These are phyloP conservation scores for Suillus tomentosus DNA, from an alignment of 768 basidiomycete species.

Conservation along the genomic window DNA sequence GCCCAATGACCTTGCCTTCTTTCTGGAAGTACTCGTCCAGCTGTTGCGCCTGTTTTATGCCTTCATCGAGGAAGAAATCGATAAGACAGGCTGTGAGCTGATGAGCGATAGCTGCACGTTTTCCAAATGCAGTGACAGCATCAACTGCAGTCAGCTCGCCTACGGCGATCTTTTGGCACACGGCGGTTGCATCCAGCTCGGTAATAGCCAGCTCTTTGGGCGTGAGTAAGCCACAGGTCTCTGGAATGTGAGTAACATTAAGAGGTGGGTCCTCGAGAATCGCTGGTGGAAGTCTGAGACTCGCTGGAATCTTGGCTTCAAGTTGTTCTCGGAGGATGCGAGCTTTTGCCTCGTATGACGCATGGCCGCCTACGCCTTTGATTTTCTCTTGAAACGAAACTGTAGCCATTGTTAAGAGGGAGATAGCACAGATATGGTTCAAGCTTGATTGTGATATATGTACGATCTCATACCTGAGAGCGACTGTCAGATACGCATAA, in stretches of 20 bases:
- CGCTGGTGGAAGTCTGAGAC: conserved; percentile 19
- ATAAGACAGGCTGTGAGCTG: conserved; percentile 44
- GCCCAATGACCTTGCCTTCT: conserved; percentile 43
- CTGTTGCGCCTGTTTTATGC: conserved; percentile 38
- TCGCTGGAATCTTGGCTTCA: conserved; percentile 26
- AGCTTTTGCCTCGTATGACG: conserved; percentile 21
- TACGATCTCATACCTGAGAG: not conserved
- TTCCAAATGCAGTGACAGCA: conserved; percentile 45
- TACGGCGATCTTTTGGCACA: conserved; percentile 30
- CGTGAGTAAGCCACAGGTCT: conserved; percentile 34
- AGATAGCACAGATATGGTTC: not conserved
- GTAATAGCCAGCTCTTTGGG: conserved; percentile 37
- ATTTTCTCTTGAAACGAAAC: conserved; percentile 26
- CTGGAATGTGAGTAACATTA: conserved; percentile 36
- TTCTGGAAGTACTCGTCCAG: conserved; percentile 41
- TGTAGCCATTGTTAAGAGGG: conserved; percentile 2
- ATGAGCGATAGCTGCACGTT: conserved; percentile 56
- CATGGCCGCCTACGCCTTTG: conserved; percentile 25
- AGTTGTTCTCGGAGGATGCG: conserved; percentile 23
- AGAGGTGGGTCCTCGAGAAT: conserved; percentile 27
- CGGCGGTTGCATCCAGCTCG: conserved; percentile 37
- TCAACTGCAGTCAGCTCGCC: conserved; percentile 40
- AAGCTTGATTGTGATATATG: not conserved
- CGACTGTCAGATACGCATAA: not conserved
- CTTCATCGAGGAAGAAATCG: conserved; percentile 49